Base-by-base conservation (phyloP, 768 basidiomycete genomes). In the Amanita rubescens region DNA sequence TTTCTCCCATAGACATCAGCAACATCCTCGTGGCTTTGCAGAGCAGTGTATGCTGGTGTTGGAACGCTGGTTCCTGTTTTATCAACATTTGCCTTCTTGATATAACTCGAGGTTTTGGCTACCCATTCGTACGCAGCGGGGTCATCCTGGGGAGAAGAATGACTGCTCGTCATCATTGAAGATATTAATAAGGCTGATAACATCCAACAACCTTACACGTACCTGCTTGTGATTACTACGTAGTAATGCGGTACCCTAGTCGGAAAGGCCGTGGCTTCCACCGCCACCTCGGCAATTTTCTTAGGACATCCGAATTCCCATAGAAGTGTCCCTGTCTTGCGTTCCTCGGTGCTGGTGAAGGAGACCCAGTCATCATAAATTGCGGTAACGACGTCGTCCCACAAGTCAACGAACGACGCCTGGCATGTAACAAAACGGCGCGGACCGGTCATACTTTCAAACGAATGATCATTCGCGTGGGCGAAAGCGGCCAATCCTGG, bases 1-100 rank as follows among this genome's bases (percentile, higher is more conserved):
- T 66, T 62, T 6, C 38, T 54, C 14, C 65, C 67, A 50, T 60
- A 68, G 1, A 67, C 63, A n/a, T 62, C 62, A 42, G 61, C 62
- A 3, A 60, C 51, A 33, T 52, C 49, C 55, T 69, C 65, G 14
- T 59, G 54, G 0, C 61, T 65, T 33, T 3, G 11, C 10, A 58
- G 58, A 27, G 58, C 56, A 48, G 64, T 35, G 51, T 55, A 64
- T 7, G 64, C 27, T 39, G 46, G 52, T 7, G 47, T 45, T 12
- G 51, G 49, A 43, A 39, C n/a, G 45, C 33, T 53, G 17, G 19
- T 54, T 25, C 57, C 59, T 19, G 59, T 56, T 33, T 49, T 56
- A 42, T 56, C 53, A 32, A 53, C 22, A 27, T 60, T 56, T 8
- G 33, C 33, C 24, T 51, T 38, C 30, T 44, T 10, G 12, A 49